Conservation (phyloP, 2,329 filamentous ascomycete genomes). For the Monilinia fructigena region DNA sequence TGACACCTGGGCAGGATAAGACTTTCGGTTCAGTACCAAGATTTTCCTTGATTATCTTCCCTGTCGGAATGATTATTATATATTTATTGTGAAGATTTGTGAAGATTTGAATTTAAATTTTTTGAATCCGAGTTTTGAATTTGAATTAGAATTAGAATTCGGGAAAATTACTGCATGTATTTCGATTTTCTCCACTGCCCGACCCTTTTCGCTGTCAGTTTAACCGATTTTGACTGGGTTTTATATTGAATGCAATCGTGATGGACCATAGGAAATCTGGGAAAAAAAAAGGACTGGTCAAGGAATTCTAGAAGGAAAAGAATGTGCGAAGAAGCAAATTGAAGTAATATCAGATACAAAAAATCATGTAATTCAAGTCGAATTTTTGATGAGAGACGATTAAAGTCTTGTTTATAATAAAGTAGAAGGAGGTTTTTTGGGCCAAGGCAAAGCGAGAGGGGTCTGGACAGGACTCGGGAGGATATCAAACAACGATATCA, state of each 20-base stretch:
- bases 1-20: too few species aligned
- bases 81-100: not conserved
- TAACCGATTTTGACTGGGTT: slow-evolving; percentile 12
- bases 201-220: slow-evolving; percentile 15
- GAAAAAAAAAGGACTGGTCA: too few species aligned
- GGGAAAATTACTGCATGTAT: not conserved
- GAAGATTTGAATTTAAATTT: not conserved
- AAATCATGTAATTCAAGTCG: slow-evolving; percentile 1
- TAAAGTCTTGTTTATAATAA: too few species aligned
- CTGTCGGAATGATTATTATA: not conserved
- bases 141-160: not conserved
- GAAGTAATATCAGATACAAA: not conserved
- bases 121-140: too few species aligned
- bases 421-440: too few species aligned
- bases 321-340: not conserved
- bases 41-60: slow-evolving; percentile 1
- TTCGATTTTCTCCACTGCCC: slow-evolving; percentile 12
- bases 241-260: slow-evolving; percentile 1
- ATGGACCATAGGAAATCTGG: slow-evolving; percentile 2
- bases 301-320: slow-evolving; percentile 8
- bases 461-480: not conserved
- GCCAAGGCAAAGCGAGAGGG: too few species aligned
- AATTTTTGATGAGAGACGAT: not conserved
- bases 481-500: slow-evolving; percentile 9
- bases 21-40: not conserved